Evolutionary conservation across 768 basidiomycete genomes (phyloP), one percentile per base, ranked within the genome.

Genomic region (Termitomyces sp.): DNA sequence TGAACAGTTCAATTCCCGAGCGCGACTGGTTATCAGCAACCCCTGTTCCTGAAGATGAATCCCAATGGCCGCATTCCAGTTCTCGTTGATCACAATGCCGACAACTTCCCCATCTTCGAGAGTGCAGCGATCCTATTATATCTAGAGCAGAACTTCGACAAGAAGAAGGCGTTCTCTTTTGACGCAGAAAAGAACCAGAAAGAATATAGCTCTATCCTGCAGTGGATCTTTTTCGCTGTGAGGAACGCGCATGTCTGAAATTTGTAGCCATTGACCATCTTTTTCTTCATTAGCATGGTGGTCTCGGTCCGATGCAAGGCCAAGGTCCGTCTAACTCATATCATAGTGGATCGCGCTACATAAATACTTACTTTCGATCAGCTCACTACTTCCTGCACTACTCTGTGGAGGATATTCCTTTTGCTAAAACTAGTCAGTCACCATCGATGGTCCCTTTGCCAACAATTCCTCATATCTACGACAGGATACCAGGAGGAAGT

Each of bases 141-240:
- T 67, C 82, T 96, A 47, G 78, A 79, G 14, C 86, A 91, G 65
- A 82, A 87, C 67, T 94, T 87, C 65, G 94, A 96, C 70, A 85
- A 78, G 62, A 82, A 89, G n/a, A 71, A 78, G 65, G 79, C 80
- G 62, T 89, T 94, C 66, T 80, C 74, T 63, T 93, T 88, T 71
- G 78, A 87, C 62, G 72, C 76, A 3, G 71, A 62, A 28, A 74
- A 65, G 22, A 72, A 82, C 2, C 77, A 84, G 1, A 76, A 89
- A 44, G 76, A 84, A 35, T 84, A 86, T 65, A 87, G 83, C 65
- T 86, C 89, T 70, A 77, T 83, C 73, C 64, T 92, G 26, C 91
- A 92, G 66, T 95, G 92, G 94, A 83, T 93, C 46, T 90, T 93
- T 74, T 94, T 92, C 63, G 81, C 85, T 7, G 87, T 87, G 74